Evolutionary conservation across 2,329 filamentous ascomycete species (phyloP).

Genomic region (Xenoacremonium recifei): DNA sequence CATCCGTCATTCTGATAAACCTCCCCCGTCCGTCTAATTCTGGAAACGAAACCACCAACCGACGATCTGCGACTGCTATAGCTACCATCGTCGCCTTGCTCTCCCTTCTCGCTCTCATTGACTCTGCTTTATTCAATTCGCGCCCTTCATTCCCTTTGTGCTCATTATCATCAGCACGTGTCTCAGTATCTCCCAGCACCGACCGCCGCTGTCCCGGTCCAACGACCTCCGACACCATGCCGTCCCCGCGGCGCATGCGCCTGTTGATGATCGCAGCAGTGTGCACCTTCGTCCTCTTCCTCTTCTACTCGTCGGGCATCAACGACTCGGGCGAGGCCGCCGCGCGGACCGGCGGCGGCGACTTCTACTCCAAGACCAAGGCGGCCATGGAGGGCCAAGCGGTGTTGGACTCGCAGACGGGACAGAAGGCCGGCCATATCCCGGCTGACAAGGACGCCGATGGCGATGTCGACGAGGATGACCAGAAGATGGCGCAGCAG

Average conservation of each 20-base stretch:
- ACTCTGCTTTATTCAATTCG: too few species aligned
- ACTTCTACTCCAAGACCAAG: constrained; percentile 61
- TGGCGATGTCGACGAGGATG: constrained; percentile 55
- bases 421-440: constrained; percentile 38
- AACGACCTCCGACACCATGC: constrained; percentile 50
- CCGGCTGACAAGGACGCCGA: constrained; percentile 52
- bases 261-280: constrained; percentile 64
- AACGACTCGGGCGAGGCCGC: constrained; percentile 49
- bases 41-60: too few species aligned
- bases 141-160: too few species aligned
- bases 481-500: constrained; percentile 46
- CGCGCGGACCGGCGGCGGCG: constrained; percentile 43
- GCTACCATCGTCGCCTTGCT: too few species aligned
- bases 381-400: constrained; percentile 49
- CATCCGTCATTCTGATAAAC: too few species aligned
- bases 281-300: constrained; percentile 61
- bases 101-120: too few species aligned
- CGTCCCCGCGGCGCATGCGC: constrained; percentile 68
- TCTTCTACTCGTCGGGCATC: constrained; percentile 70
- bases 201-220: constrained; percentile 12
- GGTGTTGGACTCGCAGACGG: constrained; percentile 40
- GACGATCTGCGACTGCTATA: too few species aligned
- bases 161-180: not conserved
- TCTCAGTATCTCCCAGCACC: constrained; percentile 24
- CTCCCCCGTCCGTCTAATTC: too few species aligned